Evolutionary conservation across 306 rosid species (phyloP).

Genomic region (Quillaja saponaria): DNA sequence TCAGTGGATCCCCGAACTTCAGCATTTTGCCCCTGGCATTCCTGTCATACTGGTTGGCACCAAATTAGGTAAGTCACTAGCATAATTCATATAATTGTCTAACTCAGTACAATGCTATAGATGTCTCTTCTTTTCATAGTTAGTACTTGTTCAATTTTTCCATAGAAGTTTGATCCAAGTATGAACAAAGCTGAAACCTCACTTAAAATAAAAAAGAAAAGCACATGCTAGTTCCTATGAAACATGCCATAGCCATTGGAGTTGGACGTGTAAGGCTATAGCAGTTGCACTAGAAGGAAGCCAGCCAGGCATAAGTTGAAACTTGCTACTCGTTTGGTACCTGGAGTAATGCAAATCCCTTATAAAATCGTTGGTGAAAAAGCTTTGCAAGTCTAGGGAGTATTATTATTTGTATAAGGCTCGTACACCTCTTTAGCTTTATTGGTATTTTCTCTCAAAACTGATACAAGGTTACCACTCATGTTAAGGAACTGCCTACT

Average conservation of each 20-base stretch:
- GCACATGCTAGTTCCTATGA: too few species aligned
- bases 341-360: slow-evolving; percentile 4
- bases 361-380: slow-evolving; percentile 5
- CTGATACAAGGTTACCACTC: too few species aligned
- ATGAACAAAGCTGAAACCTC: background rate
- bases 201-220: too few species aligned
- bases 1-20: slow-evolving; percentile 94
- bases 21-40: slow-evolving; percentile 80
- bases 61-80: slow-evolving; percentile 62
- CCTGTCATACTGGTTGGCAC: slow-evolving; percentile 84
- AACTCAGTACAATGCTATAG: background rate
- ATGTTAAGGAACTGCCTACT: too few species aligned
- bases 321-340: background rate
- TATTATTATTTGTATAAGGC: too few species aligned
- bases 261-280: too few species aligned
- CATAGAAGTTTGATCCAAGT: background rate
- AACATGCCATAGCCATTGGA: too few species aligned
- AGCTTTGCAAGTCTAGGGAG: background rate
- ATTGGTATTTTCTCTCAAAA: too few species aligned
- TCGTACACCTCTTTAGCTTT: too few species aligned
- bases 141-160: background rate
- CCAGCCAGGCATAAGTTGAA: too few species aligned
- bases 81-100: slow-evolving; percentile 9
- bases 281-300: too few species aligned
- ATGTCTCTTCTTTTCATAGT: background rate